These are phyloP conservation scores for Gautieria morchelliformis DNA, from an alignment of 768 basidiomycete genomes.

Conservation along the genomic window DNA sequence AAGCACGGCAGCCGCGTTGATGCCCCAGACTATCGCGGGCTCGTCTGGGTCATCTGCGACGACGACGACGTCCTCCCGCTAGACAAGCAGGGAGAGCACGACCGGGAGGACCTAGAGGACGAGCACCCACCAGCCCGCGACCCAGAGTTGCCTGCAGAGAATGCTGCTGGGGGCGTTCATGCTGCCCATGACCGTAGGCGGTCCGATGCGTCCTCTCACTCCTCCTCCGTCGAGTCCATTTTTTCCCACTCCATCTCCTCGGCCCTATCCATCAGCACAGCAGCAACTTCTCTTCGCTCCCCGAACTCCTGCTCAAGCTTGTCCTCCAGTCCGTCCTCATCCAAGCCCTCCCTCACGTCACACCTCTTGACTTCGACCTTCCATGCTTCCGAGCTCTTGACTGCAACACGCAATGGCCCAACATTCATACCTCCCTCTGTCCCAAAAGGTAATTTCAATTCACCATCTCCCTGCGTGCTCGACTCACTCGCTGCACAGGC, in stretches of 20 bases:
- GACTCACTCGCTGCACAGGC: slow-evolving; percentile 25
- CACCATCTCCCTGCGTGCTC: slow-evolving; percentile 51
- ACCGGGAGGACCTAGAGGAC: slow-evolving; percentile 4
- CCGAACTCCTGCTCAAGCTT: slow-evolving; percentile 12
- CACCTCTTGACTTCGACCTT: slow-evolving; percentile 22
- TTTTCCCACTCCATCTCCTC: slow-evolving; percentile 14
- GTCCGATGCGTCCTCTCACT: slow-evolving; percentile 8
- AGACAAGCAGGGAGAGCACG: slow-evolving; percentile 19
- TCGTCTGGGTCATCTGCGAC: slow-evolving; percentile 76
- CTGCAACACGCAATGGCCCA: slow-evolving; percentile 27
- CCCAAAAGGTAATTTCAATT: slow-evolving; percentile 46
- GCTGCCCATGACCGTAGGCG: slow-evolving; percentile 6
- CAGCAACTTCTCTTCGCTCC: slow-evolving; percentile 9
- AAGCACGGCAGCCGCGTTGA: slow-evolving; percentile 16
- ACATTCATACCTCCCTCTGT: slow-evolving; percentile 64
- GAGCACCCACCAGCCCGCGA: slow-evolving; percentile 9
- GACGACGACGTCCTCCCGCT: slow-evolving; percentile 36
- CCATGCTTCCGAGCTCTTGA: slow-evolving; percentile 27
- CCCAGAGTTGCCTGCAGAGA: slow-evolving; percentile 17
- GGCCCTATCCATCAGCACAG: not conserved
- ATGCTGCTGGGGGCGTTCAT: slow-evolving; percentile 16
- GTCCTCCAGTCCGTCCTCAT: slow-evolving; percentile 11
- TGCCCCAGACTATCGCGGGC: slow-evolving; percentile 52
- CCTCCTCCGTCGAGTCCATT: slow-evolving; percentile 10
- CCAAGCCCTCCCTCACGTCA: slow-evolving; percentile 9